phyloP scores from a whole-genome alignment of 192 early-diverging fungal genomes.

The Linnemannia exigua region DNA sequence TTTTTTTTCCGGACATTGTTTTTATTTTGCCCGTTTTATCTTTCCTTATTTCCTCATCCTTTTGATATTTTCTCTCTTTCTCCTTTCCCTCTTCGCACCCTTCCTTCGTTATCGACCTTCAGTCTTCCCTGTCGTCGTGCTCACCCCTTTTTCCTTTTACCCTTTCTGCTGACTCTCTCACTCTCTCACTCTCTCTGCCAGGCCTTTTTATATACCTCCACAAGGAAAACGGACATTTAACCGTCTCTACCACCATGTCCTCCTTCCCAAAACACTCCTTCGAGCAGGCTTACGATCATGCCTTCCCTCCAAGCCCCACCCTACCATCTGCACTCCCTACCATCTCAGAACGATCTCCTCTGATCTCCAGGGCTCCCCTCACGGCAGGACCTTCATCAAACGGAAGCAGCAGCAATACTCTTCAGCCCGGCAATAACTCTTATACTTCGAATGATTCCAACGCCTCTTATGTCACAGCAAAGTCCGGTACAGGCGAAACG shows the following conservation, averaged over 20 bases:
- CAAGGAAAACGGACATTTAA: background rate
- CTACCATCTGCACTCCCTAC: background rate
- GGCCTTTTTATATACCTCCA: background rate
- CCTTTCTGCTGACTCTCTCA: background rate
- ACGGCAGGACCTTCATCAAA: background rate
- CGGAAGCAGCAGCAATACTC: background rate
- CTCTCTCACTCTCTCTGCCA: background rate
- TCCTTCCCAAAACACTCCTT: slow-evolving; percentile 31
- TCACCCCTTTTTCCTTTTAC: background rate
- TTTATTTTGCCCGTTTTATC: background rate
- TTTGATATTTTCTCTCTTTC: background rate
- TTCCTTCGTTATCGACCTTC: background rate
- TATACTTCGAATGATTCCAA: slow-evolving; percentile 11
- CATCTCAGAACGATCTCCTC: slow-evolving; percentile 18
- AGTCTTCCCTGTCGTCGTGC: background rate
- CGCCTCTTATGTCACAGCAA: slow-evolving; percentile 10
- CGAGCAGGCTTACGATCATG: slow-evolving; percentile 23
- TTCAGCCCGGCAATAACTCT: background rate
- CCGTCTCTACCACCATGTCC: background rate
- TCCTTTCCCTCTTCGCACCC: background rate
- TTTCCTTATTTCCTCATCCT: background rate
- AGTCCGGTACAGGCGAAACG: background rate
- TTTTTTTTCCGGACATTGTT: background rate
- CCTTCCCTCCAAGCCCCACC: slow-evolving; percentile 17
- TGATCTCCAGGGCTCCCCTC: slow-evolving; percentile 16